Percentiles rank a stretch among this genome's conserved stretches.
Evolutionary conservation across 2,329 filamentous ascomycete species (phyloP).

Genomic region (Ophiostoma ips): DNA sequence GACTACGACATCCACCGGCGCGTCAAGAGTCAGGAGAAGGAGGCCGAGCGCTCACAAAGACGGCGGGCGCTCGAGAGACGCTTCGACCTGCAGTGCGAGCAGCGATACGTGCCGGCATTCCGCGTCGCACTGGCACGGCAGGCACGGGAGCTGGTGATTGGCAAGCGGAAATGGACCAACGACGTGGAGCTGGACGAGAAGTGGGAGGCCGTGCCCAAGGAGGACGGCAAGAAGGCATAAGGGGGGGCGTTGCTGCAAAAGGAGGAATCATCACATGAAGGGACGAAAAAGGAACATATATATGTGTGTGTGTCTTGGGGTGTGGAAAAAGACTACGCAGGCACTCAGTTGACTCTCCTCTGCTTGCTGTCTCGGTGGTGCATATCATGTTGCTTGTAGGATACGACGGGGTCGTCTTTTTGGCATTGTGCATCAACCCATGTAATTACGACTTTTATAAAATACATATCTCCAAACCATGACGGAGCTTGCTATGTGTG

Average conservation of each 20-base stretch:
- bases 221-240: constrained; percentile 12
- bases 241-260: too few relatives aligned
- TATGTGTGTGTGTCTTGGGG: background rate
- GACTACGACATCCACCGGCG: constrained; percentile 42
- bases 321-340: background rate
- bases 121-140: constrained; percentile 35
- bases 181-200: constrained; percentile 30
- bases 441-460: constrained; percentile 2
- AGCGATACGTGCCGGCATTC: constrained; percentile 24
- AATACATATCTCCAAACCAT: constrained; percentile 3
- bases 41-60: constrained; percentile 20
- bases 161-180: constrained; percentile 47
- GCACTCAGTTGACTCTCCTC: background rate
- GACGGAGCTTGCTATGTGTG: background rate
- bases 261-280: background rate
- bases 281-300: too few relatives aligned
- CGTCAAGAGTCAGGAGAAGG: constrained; percentile 12
- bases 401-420: constrained; percentile 1
- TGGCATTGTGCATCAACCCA: constrained; percentile 3
- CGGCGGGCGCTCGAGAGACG: constrained; percentile 12
- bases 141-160: constrained; percentile 47
- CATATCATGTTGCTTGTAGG: constrained; percentile 6
- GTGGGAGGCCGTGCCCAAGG: constrained; percentile 27
- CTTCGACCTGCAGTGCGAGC: constrained; percentile 20
- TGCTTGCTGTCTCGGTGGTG: too few relatives aligned